A percentile compares a stretch with the other conserved stretches of the same genome.
Conservation (phyloP, 2,329 filamentous ascomycete genomes). For the Diaporthe eres region DNA sequence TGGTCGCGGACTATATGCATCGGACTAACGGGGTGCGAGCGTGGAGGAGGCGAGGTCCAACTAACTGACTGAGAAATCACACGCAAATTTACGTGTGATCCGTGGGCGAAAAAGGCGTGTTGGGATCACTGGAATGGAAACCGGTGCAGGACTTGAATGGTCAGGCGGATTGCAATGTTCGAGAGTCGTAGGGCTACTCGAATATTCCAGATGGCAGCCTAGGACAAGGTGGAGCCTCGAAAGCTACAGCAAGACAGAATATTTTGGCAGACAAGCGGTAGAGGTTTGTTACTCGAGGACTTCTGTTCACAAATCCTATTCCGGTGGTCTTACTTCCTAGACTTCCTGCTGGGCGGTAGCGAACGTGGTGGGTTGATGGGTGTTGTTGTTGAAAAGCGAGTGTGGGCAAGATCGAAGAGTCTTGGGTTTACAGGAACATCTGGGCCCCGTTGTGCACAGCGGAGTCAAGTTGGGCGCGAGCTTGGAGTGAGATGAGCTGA, state of each 20-base stretch:
- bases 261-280: conserved; percentile 28
- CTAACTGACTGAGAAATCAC: conserved; percentile 44
- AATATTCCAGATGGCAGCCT: conserved; percentile 45
- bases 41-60: conserved; percentile 1
- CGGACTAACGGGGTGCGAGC: not conserved
- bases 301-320: conserved; percentile 37
- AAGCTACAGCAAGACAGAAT: conserved; percentile 24
- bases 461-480: not conserved
- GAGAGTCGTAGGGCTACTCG: conserved; percentile 19
- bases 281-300: conserved; percentile 22
- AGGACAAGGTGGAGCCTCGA: conserved; percentile 43
- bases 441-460: conserved; percentile 26
- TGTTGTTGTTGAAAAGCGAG: conserved; percentile 41
- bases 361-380: conserved; percentile 52
- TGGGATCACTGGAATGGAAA: not conserved
- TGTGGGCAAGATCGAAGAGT: conserved; percentile 45
- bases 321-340: conserved; percentile 41
- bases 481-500: conserved; percentile 13
- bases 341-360: conserved; percentile 50
- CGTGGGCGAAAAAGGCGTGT: conserved; percentile 32
- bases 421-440: conserved; percentile 36
- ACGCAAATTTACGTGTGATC: conserved; percentile 34
- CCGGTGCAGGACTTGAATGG: not conserved
- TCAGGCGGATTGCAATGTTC: conserved; percentile 43
- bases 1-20: no score